Conservation (phyloP, 208 protist genomes). For the Leishmania lainsoni region DNA sequence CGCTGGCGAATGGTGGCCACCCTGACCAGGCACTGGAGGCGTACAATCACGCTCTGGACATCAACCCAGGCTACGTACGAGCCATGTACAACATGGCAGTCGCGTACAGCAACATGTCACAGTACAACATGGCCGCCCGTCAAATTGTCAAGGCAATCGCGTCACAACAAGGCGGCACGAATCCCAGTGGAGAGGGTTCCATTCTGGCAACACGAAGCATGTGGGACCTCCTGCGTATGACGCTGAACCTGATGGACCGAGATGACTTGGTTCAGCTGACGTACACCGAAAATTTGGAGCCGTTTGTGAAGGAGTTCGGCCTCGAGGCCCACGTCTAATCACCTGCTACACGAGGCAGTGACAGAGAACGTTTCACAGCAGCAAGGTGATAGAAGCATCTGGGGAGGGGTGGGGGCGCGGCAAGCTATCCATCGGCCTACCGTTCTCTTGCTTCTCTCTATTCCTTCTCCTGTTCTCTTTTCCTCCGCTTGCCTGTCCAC, state of each 20-base stretch:
- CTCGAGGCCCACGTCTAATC: conserved; percentile 69
- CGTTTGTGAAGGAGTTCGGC: conserved; percentile 78
- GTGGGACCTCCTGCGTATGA: conserved; percentile 90
- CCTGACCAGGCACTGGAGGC: conserved; percentile 79
- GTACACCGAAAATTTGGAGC: conserved; percentile 56
- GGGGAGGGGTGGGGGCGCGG: neutral
- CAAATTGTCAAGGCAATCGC: conserved; percentile 79
- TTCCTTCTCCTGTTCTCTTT: neutral
- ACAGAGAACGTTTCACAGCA: neutral
- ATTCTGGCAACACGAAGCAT: conserved; percentile 58
- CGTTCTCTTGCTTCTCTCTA: neutral
- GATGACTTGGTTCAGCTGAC: conserved; percentile 79
- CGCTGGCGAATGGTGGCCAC: conserved; percentile 81
- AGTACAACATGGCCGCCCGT: conserved; percentile 66
- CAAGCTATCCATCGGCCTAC: neutral
- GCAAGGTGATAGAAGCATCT: neutral
- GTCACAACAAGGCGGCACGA: conserved; percentile 72
- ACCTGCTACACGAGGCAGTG: neutral
- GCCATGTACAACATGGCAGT: conserved; percentile 92
- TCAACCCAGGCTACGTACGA: conserved; percentile 89
- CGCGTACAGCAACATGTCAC: conserved; percentile 78
- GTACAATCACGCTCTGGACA: conserved; percentile 86
- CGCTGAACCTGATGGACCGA: conserved; percentile 83
- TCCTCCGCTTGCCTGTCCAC: neutral
- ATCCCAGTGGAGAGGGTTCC: conserved; percentile 59